Evolutionary conservation across 768 basidiomycete species (phyloP), one percentile per base, ranked within the genome.

Genomic region (Agaricus sinodeliciosus): DNA sequence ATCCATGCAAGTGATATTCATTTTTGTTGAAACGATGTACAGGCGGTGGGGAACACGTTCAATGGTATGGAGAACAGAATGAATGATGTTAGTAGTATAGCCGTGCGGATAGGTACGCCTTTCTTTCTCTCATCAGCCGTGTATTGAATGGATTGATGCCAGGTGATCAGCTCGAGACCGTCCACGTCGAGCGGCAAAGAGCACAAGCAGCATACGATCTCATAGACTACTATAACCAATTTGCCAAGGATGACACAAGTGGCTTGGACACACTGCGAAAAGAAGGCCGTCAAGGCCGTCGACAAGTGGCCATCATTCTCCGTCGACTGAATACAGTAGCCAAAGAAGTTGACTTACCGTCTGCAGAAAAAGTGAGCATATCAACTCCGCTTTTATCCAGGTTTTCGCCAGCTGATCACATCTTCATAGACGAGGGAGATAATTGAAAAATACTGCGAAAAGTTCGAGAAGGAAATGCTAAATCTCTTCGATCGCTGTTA

Each of bases 401-500:
- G 39, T 50, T 5, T 16, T 25, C 54, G n/a, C 37, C 13, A n/a
- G 15, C 16, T 39, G 8, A 49, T 36, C 45, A 36, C 18, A 18
- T 8, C 36, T 51, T 25, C 36, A n/a, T 22, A 94, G 87, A 93
- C 94, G 2, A 76, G 90, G 56, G 94, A 96, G 65, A 85, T 77
- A 54, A 93, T 99, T 55, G 95, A 98, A 62, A 89, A 87, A 64
- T 98, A 97, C 61, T 96, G 96, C 71, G 96, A 99, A 71, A 91
- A 88, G 67, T 98, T 98, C 58, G 96, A 99, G 69, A 98, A 95
- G 71, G 95, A 98, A 64, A 95, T 97, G 83, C 80, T 99, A 49
- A 84, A 89, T 63, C 74, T 98, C 39, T 99, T 99, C 64, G 96
- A 99, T 66, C 75, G 88, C 59, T 94, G 90, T 62, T 99, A 98